These are phyloP conservation scores for Yamadazyma atlantica DNA, from an alignment of 1,139 yeast species.

Conservation along the genomic window DNA sequence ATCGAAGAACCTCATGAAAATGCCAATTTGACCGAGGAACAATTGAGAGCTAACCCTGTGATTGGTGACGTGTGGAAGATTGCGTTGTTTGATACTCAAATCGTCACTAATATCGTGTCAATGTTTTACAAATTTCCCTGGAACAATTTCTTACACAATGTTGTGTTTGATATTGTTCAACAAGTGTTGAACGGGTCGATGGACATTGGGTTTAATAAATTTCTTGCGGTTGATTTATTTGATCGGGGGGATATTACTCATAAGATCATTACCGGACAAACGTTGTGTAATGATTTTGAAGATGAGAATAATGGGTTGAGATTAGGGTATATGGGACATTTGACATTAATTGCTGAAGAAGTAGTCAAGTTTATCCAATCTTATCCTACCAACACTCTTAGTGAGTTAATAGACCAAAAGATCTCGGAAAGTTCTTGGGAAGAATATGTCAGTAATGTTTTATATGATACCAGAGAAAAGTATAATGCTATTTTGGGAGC, in stretches of 20 bases:
- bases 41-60: conserved; percentile 69
- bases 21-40: conserved; percentile 56
- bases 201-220: conserved; percentile 86
- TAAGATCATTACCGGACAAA: conserved; percentile 81
- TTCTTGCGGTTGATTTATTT: conserved; percentile 83
- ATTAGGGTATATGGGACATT: conserved; percentile 96
- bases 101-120: conserved; percentile 70
- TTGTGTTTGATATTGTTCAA: conserved; percentile 95
- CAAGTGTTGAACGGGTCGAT: conserved; percentile 94
- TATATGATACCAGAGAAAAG: conserved; percentile 88
- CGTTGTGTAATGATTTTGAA: conserved; percentile 69
- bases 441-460: conserved; percentile 76
- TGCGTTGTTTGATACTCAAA: conserved; percentile 77
- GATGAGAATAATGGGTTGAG: conserved; percentile 62
- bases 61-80: conserved; percentile 90
- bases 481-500: conserved; percentile 96
- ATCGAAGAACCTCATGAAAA: conserved; percentile 50
- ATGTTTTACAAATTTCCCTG: conserved; percentile 95
- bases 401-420: conserved; percentile 59
- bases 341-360: conserved; percentile 93
- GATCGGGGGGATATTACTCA: conserved; percentile 75
- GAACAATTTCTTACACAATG: conserved; percentile 97
- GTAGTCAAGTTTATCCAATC: conserved; percentile 89
- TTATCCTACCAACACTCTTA: conserved; percentile 60
- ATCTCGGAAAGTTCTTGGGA: conserved; percentile 73